Evolutionary conservation across 768 basidiomycete species (phyloP).

Genomic region (Gymnopilus dilepis): DNA sequence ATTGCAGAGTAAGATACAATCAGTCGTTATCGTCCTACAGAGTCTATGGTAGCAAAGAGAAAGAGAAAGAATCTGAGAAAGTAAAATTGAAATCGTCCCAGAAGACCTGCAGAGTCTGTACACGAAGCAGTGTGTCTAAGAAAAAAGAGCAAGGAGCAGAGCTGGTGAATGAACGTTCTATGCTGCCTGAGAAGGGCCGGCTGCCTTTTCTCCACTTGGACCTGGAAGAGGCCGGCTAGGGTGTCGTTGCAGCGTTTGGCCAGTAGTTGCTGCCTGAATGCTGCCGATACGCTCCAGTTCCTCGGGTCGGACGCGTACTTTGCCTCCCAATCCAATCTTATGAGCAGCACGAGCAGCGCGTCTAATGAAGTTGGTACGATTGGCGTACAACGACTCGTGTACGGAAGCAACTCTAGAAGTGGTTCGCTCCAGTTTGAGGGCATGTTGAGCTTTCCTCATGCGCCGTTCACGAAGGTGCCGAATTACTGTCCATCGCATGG

Average conservation of each 20-base stretch:
- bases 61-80: background rate
- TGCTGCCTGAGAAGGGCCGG: background rate
- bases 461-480: conserved; percentile 76
- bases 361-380: conserved; percentile 88
- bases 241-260: conserved; percentile 77
- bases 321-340: conserved; percentile 87
- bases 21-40: no score
- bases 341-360: conserved; percentile 70
- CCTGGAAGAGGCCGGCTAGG: conserved; percentile 44
- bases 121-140: no score
- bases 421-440: conserved; percentile 82
- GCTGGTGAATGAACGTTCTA: background rate
- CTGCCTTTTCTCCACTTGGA: background rate
- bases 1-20: no score
- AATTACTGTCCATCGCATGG: conserved; percentile 93
- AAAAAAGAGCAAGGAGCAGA: no score
- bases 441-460: conserved; percentile 44
- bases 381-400: conserved; percentile 93
- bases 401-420: conserved; percentile 90
- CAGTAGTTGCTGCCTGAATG: conserved; percentile 81
- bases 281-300: conserved; percentile 86
- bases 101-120: background rate
- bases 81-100: background rate
- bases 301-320: conserved; percentile 77
- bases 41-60: no score